Evolutionary conservation across 805 yeast genomes (phyloP).

Genomic region (Suhomyces emberorum): DNA sequence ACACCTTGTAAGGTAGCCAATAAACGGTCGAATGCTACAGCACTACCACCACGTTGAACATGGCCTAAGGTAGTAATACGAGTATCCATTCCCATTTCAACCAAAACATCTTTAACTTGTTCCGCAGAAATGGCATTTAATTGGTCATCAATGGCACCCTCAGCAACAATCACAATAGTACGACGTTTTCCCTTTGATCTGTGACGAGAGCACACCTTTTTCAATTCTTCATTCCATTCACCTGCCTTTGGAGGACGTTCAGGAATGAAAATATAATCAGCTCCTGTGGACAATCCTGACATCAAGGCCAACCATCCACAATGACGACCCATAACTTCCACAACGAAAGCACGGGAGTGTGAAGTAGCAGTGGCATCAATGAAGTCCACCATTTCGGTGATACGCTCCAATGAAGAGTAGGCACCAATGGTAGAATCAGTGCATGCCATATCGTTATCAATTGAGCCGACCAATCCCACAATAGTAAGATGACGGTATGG

Average conservation of each 20-base stretch:
- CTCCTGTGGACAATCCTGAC: constrained; percentile 97
- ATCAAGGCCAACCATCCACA: constrained; percentile 98
- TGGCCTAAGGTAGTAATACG: constrained; percentile 95
- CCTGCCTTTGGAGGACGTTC: constrained; percentile 80
- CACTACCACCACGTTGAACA: constrained; percentile 98
- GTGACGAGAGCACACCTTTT: constrained; percentile 63
- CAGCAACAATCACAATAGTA: constrained; percentile 95
- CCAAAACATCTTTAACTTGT: constrained; percentile 78
- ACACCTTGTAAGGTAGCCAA: constrained; percentile 96
- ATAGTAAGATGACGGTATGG: constrained; percentile 73
- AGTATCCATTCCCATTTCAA: constrained; percentile 88
- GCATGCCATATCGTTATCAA: constrained; percentile 96
- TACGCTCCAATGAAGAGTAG: constrained; percentile 86
- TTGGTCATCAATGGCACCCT: constrained; percentile 88
- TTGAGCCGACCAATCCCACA: constrained; percentile 94
- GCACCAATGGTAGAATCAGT: constrained; percentile 98
- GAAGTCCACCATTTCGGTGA: constrained; percentile 91
- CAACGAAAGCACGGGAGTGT: constrained; percentile 95
- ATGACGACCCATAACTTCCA: constrained; percentile 99
- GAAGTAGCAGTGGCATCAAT: constrained; percentile 97
- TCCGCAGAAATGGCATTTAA: constrained; percentile 77
- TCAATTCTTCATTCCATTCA: constrained; percentile 67
- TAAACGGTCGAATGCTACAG: constrained; percentile 90
- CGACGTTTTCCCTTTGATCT: constrained; percentile 87
- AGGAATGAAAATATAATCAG: constrained; percentile 92